A percentile compares a stretch with the other conserved stretches of the same genome.
phyloP scores from a whole-genome alignment of 257 asterid species.

The Striga asiatica region DNA sequence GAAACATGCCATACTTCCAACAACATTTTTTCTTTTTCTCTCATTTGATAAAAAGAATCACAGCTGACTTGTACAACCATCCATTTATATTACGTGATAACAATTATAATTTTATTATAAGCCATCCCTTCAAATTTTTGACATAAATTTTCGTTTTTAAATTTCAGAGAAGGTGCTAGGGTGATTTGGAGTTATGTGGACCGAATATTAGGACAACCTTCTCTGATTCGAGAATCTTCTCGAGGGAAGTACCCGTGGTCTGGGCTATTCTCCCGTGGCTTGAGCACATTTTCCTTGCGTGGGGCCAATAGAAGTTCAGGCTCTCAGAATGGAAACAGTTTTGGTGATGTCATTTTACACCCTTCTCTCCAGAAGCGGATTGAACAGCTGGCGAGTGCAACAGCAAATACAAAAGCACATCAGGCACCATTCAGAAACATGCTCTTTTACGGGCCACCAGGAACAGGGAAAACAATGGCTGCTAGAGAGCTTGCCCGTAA shows the following conservation, averaged over 20 bases:
- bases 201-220: slow-evolving; percentile 92
- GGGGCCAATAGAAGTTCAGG: slow-evolving; percentile 36
- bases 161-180: slow-evolving; percentile 87
- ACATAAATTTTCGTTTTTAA: slow-evolving; percentile 11
- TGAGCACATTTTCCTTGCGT: too few relatives aligned
- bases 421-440: slow-evolving; percentile 92
- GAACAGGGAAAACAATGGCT: slow-evolving; percentile 98
- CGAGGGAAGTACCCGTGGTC: slow-evolving; percentile 96
- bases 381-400: slow-evolving; percentile 69
- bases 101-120: too few relatives aligned
- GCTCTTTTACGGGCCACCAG: slow-evolving; percentile 97
- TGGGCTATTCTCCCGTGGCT: slow-evolving; percentile 51
- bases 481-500: slow-evolving; percentile 95
- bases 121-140: too few relatives aligned
- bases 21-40: too few relatives aligned
- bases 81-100: too few relatives aligned
- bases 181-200: slow-evolving; percentile 95
- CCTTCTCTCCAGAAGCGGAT: slow-evolving; percentile 79
- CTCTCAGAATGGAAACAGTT: slow-evolving; percentile 40
- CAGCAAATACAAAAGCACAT: slow-evolving; percentile 79
- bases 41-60: too few relatives aligned
- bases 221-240: slow-evolving; percentile 92
- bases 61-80: too few relatives aligned
- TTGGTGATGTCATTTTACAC: slow-evolving; percentile 76
- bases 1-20: too few relatives aligned